phyloP scores from a whole-genome alignment of 441 rosid genomes.

The Pelargonium australe region DNA sequence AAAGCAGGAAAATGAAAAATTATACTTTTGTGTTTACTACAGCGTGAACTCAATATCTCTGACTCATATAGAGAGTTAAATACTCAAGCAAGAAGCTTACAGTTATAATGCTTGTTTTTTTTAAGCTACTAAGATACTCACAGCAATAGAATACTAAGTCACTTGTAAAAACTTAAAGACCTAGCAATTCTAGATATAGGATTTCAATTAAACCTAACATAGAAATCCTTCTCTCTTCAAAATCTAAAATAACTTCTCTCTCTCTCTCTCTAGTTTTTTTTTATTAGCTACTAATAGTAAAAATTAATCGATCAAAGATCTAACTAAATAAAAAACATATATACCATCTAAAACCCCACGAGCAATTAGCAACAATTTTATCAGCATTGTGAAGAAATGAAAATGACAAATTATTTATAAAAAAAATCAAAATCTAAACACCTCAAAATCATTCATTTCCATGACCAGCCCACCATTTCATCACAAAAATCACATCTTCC shows the following conservation, averaged over 20 bases:
- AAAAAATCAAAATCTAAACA: slow-evolving; percentile 14
- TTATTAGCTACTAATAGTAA: not conserved
- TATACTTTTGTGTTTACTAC: not conserved
- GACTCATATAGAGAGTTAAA: not conserved
- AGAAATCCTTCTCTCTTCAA: not conserved
- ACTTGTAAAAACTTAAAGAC: not conserved
- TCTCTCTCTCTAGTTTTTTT: not conserved
- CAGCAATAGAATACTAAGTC: not conserved
- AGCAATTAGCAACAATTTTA: slow-evolving; percentile 7
- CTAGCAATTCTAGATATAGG: not conserved
- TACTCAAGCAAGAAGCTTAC: not conserved
- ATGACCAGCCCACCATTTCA: not conserved
- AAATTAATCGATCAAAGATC: not conserved
- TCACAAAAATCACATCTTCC: not conserved
- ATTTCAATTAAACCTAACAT: not conserved
- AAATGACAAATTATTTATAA: slow-evolving; percentile 11
- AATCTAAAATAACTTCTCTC: not conserved
- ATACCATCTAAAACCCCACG: slow-evolving; percentile 6
- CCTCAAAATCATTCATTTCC: slow-evolving; percentile 6
- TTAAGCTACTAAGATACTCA: not conserved
- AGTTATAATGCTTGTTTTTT: not conserved
- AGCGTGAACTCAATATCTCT: not conserved
- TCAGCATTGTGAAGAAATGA: slow-evolving; percentile 15
- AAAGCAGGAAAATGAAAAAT: not conserved
- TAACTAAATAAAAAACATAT: not conserved